Evolutionary conservation across 305 asterid species (phyloP), one percentile per base, ranked within the genome.

Genomic region (Fraxinus floribunda): DNA sequence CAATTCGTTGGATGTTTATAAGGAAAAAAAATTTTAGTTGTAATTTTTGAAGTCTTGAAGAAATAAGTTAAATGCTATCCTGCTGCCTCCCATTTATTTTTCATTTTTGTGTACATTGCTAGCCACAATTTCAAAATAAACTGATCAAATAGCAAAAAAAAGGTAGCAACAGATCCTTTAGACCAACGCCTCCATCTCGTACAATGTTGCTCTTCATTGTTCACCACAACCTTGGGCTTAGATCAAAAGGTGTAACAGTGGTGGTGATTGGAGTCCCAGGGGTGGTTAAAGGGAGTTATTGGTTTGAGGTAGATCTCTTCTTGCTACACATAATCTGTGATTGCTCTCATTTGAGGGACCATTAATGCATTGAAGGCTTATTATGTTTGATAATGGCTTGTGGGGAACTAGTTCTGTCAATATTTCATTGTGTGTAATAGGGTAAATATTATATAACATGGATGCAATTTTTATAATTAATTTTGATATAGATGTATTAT

Each of bases 11-110:
- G 75, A 68, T 26, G 36, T 68, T 72, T 72, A 35, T 32, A 15
- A 16, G 77, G 77, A 35, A 72, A 70, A 30, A 71, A 41, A 6
- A 20, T 32, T 32, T 16, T 49, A 77, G 35, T 49, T 64, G 18
- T 30, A 39, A 16, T 60, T 57, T 44, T 36, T 77, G 76, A 16
- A 55, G 41, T 62, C 44, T 72, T 81, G 39, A 84, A 80, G 62
- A 6, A 70, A 49, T 38, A 77, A 22, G 1, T 49, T 4, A 46
- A 39, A 75, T 39, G 30, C 68, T 74, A 20, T 36, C 76, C 41
- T 7, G 70, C 60, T 26, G 36, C 52, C 29, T 18, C 16, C 26
- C 76, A n/a, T 72, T 72, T 35, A 15, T 35, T 35, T 72, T 16
- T 35, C 76, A 16, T 15, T 71, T 72, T 35, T 72, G 24, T 72